Conservation (phyloP, 2,329 filamentous ascomycete species). For the Pestalotiopsis sp. region DNA sequence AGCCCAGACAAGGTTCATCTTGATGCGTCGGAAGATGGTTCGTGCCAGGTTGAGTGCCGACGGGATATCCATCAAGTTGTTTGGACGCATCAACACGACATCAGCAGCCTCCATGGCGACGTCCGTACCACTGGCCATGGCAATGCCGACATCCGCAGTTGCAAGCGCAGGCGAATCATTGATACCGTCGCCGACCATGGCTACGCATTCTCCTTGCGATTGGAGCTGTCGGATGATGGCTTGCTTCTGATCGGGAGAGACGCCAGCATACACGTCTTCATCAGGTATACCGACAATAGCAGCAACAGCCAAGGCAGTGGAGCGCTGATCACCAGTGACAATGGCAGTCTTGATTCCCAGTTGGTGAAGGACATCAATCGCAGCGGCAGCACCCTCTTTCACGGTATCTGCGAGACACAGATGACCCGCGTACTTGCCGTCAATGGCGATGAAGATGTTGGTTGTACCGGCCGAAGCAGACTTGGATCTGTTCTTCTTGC, state of each 20-base stretch:
- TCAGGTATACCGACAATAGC: slow-evolving; percentile 77
- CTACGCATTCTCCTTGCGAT: slow-evolving; percentile 73
- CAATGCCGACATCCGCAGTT: slow-evolving; percentile 90
- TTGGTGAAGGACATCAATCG: slow-evolving; percentile 78
- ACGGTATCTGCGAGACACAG: slow-evolving; percentile 87
- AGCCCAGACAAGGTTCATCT: slow-evolving; percentile 89
- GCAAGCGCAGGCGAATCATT: slow-evolving; percentile 96
- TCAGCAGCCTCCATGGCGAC: slow-evolving; percentile 98
- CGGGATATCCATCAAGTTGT: slow-evolving; percentile 91
- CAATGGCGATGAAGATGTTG: slow-evolving; percentile 88
- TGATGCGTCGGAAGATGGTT: slow-evolving; percentile 89
- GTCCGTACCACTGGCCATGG: slow-evolving; percentile 89
- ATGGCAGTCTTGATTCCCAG: slow-evolving; percentile 89
- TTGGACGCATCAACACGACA: slow-evolving; percentile 91
- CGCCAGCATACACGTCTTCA: slow-evolving; percentile 80
- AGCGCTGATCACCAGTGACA: slow-evolving; percentile 88
- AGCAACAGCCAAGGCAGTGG: slow-evolving; percentile 84
- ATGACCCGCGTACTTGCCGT: slow-evolving; percentile 78
- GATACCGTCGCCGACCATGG: slow-evolving; percentile 98
- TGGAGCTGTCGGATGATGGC: slow-evolving; percentile 80
- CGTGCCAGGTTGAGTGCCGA: slow-evolving; percentile 80
- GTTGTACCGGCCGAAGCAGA: slow-evolving; percentile 71
- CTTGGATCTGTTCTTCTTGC: slow-evolving; percentile 42
- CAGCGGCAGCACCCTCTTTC: slow-evolving; percentile 82
- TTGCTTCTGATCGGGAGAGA: slow-evolving; percentile 90